A percentile compares a stretch with the other conserved stretches of the same genome.
Evolutionary conservation across 148 eudicot genomes (phyloP).

Genomic region (Tetragonia tetragonoides): DNA sequence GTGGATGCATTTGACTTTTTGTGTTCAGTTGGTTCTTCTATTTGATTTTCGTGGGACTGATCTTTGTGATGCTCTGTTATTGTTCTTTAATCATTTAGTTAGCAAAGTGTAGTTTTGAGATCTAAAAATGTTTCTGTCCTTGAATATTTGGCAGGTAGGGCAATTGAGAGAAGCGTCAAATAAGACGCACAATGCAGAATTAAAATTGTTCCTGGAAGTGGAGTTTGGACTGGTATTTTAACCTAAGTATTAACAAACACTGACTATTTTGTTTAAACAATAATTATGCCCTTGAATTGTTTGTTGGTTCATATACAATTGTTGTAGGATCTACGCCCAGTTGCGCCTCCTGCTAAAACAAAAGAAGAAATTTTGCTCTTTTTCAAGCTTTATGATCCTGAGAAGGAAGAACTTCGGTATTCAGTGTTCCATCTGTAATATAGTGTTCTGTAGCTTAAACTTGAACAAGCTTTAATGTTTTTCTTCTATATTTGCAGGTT

Average conservation of each 20-base stretch:
- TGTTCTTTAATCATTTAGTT: neutral
- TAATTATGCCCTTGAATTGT: neutral
- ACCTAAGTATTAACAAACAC: neutral
- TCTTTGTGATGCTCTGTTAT: neutral
- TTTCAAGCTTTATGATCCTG: constrained; percentile 89
- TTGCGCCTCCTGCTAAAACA: constrained; percentile 66
- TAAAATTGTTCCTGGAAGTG: constrained; percentile 83
- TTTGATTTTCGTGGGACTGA: neutral
- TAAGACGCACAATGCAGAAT: constrained; percentile 70
- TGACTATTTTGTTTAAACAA: neutral
- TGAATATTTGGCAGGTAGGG: constrained; percentile 55
- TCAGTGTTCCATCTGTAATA: neutral
- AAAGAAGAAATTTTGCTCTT: constrained; percentile 92
- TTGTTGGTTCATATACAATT: neutral
- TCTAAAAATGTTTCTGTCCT: neutral
- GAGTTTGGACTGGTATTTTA: constrained; percentile 68
- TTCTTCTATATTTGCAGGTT: constrained; percentile 49
- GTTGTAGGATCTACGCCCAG: constrained; percentile 57
- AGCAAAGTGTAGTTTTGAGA: neutral
- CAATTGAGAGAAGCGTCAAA: constrained; percentile 78
- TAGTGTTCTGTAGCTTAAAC: neutral
- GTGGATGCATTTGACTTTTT: neutral
- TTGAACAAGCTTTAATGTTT: constrained; percentile 4
- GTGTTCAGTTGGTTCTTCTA: neutral
- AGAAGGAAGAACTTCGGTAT: constrained; percentile 86